Evolutionary conservation across 768 basidiomycete genomes (phyloP).

Genomic region (Leccinum uliginosum): DNA sequence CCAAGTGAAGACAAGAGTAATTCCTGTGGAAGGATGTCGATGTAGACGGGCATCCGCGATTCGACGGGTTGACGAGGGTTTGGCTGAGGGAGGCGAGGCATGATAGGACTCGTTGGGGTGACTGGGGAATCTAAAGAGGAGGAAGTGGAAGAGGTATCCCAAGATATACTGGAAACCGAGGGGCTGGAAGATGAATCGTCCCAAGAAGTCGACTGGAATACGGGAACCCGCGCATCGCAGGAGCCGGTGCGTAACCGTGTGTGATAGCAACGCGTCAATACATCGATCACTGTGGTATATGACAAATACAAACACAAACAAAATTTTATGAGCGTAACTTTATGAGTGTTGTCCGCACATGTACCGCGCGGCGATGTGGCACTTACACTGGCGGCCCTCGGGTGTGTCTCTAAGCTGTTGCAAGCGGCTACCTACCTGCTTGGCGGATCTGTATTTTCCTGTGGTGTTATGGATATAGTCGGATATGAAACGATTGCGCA

Average conservation of each 20-base stretch:
- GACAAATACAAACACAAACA: conserved; percentile 31
- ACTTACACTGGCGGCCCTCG: conserved; percentile 67
- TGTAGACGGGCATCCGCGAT: conserved; percentile 30
- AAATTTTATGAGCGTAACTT: conserved; percentile 17
- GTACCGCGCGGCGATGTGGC: conserved; percentile 16
- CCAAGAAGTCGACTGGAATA: conserved; percentile 11
- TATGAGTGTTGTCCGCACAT: conserved; percentile 21
- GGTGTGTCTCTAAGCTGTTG: conserved; percentile 75
- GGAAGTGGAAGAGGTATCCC: conserved; percentile 16
- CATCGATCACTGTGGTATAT: conserved; percentile 30
- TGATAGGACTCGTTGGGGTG: conserved; percentile 13
- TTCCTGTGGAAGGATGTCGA: conserved; percentile 29
- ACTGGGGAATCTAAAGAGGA: conserved; percentile 18
- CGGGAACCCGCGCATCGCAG: conserved; percentile 16
- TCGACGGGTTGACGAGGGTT: conserved; percentile 20
- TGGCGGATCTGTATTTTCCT: conserved; percentile 66
- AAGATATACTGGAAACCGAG: conserved; percentile 26
- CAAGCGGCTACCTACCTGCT: conserved; percentile 77
- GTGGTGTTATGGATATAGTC: conserved; percentile 70
- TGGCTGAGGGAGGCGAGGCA: conserved; percentile 21
- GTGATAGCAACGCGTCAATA: conserved; percentile 32
- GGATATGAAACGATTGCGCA: conserved; percentile 77
- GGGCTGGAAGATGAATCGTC: conserved; percentile 13
- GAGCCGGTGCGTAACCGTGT: conserved; percentile 21
- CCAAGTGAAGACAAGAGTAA: conserved; percentile 8